Evolutionary conservation across 371 early-diverging fungal species (phyloP), one percentile per base, ranked within the genome.

Genomic region (Actinomortierella ambigua): DNA sequence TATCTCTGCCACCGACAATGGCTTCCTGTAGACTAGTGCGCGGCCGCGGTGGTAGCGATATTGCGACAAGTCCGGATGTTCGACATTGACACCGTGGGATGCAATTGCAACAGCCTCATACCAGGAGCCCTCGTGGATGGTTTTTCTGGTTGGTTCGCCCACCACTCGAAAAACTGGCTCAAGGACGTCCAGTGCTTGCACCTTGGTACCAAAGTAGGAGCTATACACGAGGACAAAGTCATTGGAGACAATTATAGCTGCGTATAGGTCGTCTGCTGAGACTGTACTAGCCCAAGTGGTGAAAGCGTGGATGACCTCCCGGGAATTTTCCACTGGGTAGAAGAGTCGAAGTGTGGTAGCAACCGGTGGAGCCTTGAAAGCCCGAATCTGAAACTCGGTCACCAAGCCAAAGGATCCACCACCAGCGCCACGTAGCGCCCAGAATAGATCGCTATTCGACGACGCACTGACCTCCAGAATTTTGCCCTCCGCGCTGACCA

Each of bases 401-500:
- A 82, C 79, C 17, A 82, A 73, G 15, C 81, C 85, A 65, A 75
- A 81, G 20, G 40, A 55, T 1, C 80, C 79, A 39, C 71, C 75
- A 22, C 82, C 83, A n/a, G 80, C 83, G 23, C 83, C 85, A 22
- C 85, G 76, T 14, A 83, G 48, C 6, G 79, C 82, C 75, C 78
- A 85, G 54, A 78, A 85, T 18, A 85, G 52, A 52, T 85, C 83
- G 8, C 53, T 1, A 40, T 85, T 76, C 22, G 65, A 47, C 2
- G 51, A 58, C 15, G 65, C 48, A 50, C 49, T 68, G 23, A 75
- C 81, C 53, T 53, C 61, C 2, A 81, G 49, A 14, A 81, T 52
- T 8, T 71, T 52, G 1, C 85, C 85, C 23, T 71, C 62, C 41
- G 78, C 70, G 13, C 64, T 55, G 13, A 83, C 81, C 1, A 85